Conservation (phyloP, 2,329 filamentous ascomycete species). For the Talaromyces sp. region DNA sequence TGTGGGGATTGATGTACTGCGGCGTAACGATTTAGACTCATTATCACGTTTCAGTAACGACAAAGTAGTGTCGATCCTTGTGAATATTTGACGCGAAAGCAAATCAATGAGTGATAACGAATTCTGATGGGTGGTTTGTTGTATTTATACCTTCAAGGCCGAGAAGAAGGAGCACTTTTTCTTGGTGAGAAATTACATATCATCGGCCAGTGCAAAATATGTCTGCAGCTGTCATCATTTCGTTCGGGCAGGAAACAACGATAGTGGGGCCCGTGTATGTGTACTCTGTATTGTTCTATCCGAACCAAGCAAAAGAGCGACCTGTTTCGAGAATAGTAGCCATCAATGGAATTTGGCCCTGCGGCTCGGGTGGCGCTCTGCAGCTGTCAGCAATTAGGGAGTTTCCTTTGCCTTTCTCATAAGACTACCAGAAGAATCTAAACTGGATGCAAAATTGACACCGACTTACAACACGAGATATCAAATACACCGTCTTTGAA, state of each 20-base stretch:
- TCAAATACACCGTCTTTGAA: too few relatives aligned
- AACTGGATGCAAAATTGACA: not conserved
- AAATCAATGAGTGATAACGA: not conserved
- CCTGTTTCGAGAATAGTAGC: not conserved
- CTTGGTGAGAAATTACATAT: not conserved
- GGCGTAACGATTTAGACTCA: conserved; percentile 4
- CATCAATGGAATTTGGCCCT: not conserved
- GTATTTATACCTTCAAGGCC: not conserved
- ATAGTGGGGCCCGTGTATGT: not conserved
- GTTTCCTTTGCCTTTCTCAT: not conserved
- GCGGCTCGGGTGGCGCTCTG: not conserved
- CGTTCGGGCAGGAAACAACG: not conserved
- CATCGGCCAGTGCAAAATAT: too few relatives aligned
- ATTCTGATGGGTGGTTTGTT: not conserved
- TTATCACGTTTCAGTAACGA: not conserved
- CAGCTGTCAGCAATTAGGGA: not conserved
- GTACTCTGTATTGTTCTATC: not conserved
- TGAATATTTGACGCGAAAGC: not conserved
- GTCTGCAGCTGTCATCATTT: not conserved
- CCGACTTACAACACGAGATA: not conserved
- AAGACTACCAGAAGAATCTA: not conserved
- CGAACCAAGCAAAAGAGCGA: not conserved
- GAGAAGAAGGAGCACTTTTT: not conserved
- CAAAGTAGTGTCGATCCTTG: not conserved
- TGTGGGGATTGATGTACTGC: conserved; percentile 2